These are phyloP conservation scores for Candida glaebosa DNA, from an alignment of 805 yeast genomes.

Conservation along the genomic window DNA sequence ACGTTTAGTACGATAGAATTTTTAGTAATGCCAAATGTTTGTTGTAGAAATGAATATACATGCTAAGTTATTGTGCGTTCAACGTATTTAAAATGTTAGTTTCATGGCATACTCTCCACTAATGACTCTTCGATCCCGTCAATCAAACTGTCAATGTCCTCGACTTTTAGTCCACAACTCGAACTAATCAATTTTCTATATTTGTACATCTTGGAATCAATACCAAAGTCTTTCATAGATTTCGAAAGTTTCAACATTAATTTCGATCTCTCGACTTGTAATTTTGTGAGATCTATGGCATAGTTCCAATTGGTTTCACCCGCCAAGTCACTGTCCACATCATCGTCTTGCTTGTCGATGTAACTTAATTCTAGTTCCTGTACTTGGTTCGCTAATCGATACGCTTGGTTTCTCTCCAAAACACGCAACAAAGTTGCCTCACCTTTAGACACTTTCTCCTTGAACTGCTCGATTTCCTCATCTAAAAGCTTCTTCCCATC, in stretches of 20 bases:
- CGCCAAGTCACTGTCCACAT: slow-evolving; percentile 14
- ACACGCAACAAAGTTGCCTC: slow-evolving; percentile 21
- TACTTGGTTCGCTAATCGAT: slow-evolving; percentile 41
- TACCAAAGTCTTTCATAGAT: slow-evolving; percentile 37
- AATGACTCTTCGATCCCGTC: slow-evolving; percentile 64
- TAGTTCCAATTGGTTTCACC: slow-evolving; percentile 15
- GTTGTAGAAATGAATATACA: neutral
- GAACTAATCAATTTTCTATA: slow-evolving; percentile 74
- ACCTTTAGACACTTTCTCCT: slow-evolving; percentile 4
- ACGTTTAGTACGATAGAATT: too few relatives aligned
- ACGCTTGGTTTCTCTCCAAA: slow-evolving; percentile 43
- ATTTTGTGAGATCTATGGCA: slow-evolving; percentile 38
- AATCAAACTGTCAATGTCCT: slow-evolving; percentile 74
- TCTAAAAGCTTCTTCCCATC: slow-evolving; percentile 23
- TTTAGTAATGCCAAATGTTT: slow-evolving; percentile 1
- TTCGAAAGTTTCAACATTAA: slow-evolving; percentile 48
- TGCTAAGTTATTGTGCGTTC: slow-evolving; percentile 1
- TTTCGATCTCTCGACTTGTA: slow-evolving; percentile 50
- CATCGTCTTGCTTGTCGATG: slow-evolving; percentile 15
- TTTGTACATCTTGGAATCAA: slow-evolving; percentile 60
- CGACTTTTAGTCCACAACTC: slow-evolving; percentile 73
- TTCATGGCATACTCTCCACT: slow-evolving; percentile 16
- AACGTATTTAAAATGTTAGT: neutral
- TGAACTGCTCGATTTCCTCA: slow-evolving; percentile 12
- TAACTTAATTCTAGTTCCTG: slow-evolving; percentile 33